Percentiles rank a stretch among this genome's conserved stretches.
phyloP scores from a whole-genome alignment of 1,284 basidiomycete species.

The Serendipita sp. region DNA sequence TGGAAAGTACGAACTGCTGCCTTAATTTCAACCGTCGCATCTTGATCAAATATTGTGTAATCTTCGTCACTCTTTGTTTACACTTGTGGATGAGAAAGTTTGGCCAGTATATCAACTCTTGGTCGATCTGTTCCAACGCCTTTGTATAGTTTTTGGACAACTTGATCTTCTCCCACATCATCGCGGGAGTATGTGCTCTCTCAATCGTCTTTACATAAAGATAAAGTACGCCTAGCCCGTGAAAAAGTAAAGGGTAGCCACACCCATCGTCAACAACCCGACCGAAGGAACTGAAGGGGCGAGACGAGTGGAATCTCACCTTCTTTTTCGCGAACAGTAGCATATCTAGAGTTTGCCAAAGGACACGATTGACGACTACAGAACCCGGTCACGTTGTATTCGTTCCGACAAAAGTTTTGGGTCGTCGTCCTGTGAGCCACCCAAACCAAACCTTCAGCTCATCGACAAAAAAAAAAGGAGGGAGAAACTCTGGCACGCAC shows the following conservation, averaged over 20 bases:
- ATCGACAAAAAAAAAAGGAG: background rate
- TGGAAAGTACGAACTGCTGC: constrained; percentile 47
- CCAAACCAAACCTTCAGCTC: too few species aligned
- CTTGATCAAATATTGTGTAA: constrained; percentile 98
- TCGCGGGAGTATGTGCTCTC: constrained; percentile 85
- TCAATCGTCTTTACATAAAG: constrained; percentile 99
- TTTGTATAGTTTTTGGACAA: constrained; percentile 90
- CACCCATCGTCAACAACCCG: background rate
- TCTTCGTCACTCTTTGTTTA: constrained; percentile 97
- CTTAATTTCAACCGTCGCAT: constrained; percentile 84
- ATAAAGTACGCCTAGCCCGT: constrained; percentile 62
- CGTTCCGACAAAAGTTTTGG: constrained; percentile 96
- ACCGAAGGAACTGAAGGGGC: background rate
- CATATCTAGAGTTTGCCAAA: constrained; percentile 91
- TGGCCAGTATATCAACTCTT: constrained; percentile 92
- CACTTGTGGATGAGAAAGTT: constrained; percentile 97
- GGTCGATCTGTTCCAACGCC: constrained; percentile 94
- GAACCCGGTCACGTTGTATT: constrained; percentile 97
- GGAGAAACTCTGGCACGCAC: constrained; percentile 32
- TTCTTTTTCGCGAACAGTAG: constrained; percentile 91
- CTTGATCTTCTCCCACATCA: constrained; percentile 95
- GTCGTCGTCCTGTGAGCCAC: constrained; percentile 56
- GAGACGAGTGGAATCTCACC: constrained; percentile 29
- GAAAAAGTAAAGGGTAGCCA: background rate
- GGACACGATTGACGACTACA: constrained; percentile 96